Conservation (phyloP, 1,284 basidiomycete species). For the Apiotrichum mycotoxinovorans region DNA sequence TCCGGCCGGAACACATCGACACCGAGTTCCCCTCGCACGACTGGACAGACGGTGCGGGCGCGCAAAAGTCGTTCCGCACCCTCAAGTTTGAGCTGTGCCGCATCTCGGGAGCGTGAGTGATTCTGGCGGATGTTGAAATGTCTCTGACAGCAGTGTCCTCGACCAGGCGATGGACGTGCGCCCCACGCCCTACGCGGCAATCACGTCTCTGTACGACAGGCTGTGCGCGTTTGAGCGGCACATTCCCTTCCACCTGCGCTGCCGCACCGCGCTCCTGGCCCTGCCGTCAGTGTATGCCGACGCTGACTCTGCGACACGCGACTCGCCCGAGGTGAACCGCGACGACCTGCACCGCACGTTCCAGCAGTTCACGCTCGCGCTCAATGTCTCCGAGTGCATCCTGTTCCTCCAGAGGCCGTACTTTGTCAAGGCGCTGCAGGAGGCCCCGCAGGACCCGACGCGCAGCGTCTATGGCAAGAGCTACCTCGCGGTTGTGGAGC, state of each 20-base stretch:
- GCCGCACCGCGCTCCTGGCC: constrained; percentile 26
- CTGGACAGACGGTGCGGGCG: constrained; percentile 9
- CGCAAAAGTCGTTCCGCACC: constrained; percentile 22
- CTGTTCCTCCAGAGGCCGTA: constrained; percentile 35
- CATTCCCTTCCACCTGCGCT: constrained; percentile 30
- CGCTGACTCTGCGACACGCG: constrained; percentile 19
- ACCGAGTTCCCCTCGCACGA: constrained; percentile 26
- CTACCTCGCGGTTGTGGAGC: constrained; percentile 34
- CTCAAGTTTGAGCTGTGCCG: constrained; percentile 33
- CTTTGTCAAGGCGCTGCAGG: constrained; percentile 32
- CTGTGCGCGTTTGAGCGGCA: constrained; percentile 31
- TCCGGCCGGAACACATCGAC: constrained; percentile 30
- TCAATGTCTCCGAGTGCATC: constrained; percentile 31
- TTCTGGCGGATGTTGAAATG: no score
- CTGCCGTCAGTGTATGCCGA: constrained; percentile 28
- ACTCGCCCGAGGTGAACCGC: constrained; percentile 23
- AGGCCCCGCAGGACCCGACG: constrained; percentile 25
- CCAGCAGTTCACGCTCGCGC: constrained; percentile 32
- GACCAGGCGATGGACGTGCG: constrained; percentile 24
- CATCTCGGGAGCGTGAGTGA: constrained; percentile 22
- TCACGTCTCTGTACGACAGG: constrained; percentile 25
- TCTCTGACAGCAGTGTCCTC: neutral
- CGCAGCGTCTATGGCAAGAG: constrained; percentile 23
- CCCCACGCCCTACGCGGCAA: constrained; percentile 21
- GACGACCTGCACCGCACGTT: constrained; percentile 27